Evolutionary conservation across 768 basidiomycete genomes (phyloP).

Genomic region (Dentipellis sp.): DNA sequence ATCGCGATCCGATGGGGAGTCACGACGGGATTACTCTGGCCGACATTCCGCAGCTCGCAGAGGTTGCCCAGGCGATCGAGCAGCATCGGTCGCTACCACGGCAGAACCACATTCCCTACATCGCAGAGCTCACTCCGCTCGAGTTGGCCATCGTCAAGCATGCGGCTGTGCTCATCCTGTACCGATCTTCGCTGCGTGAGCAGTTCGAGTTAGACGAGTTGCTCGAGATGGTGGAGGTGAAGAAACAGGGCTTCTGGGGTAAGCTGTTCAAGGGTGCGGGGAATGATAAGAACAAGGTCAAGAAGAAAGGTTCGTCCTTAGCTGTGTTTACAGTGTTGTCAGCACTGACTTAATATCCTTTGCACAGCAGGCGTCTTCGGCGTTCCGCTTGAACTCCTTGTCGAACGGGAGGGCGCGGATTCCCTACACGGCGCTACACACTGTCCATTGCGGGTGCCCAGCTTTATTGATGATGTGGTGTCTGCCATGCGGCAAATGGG

Average conservation of each 20-base stretch:
- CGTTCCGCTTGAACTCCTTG: conserved; percentile 85
- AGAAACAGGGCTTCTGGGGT: conserved; percentile 95
- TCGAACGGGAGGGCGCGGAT: conserved; percentile 93
- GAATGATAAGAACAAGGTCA: conserved; percentile 81
- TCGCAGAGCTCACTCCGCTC: conserved; percentile 76
- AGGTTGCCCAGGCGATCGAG: conserved; percentile 84
- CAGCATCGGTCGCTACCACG: conserved; percentile 78
- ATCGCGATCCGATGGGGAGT: conserved; percentile 11
- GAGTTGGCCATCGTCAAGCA: conserved; percentile 91
- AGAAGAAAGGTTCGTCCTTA: conserved; percentile 63
- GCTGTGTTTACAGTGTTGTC: not conserved
- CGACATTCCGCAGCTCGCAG: conserved; percentile 89
- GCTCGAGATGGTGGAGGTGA: conserved; percentile 82
- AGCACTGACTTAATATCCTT: conserved; percentile 9
- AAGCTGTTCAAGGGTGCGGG: conserved; percentile 72
- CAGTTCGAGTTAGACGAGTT: conserved; percentile 89
- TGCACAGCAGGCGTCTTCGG: conserved; percentile 72
- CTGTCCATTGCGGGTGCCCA: conserved; percentile 80
- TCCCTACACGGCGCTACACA: conserved; percentile 86
- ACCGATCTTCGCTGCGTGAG: conserved; percentile 69
- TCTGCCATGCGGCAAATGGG: conserved; percentile 99
- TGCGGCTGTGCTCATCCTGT: conserved; percentile 74
- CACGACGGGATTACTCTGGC: conserved; percentile 81
- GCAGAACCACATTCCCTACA: conserved; percentile 68
- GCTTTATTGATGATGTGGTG: conserved; percentile 96